These are phyloP conservation scores for Exophiala xenobiotica DNA, from an alignment of 2,329 filamentous ascomycete genomes.

Conservation along the genomic window DNA sequence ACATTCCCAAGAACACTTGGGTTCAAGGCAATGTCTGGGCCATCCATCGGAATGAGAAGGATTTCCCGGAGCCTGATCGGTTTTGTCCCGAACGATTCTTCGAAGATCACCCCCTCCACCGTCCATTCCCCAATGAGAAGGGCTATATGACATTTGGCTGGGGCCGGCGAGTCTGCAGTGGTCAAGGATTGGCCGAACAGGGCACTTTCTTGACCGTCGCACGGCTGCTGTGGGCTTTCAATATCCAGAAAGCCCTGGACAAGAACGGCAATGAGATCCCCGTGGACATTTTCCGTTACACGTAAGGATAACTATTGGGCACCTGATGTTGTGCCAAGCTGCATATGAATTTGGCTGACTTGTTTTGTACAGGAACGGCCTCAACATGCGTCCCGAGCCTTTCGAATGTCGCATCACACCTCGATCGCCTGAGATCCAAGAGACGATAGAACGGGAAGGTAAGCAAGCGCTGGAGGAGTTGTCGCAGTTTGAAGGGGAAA, in stretches of 20 bases:
- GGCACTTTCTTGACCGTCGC: constrained; percentile 55
- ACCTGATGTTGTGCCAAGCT: not conserved
- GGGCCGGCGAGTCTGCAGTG: constrained; percentile 44
- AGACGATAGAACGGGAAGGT: constrained; percentile 55
- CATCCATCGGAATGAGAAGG: constrained; percentile 35
- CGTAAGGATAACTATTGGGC: constrained; percentile 35
- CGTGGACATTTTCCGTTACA: constrained; percentile 59
- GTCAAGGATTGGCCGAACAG: constrained; percentile 34
- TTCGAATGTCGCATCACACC: constrained; percentile 57
- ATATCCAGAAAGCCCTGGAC: constrained; percentile 24
- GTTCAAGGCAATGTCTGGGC: constrained; percentile 48
- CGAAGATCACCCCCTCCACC: constrained; percentile 29
- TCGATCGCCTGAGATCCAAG: constrained; percentile 48
- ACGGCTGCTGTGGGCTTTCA: constrained; percentile 42
- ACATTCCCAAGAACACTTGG: constrained; percentile 50
- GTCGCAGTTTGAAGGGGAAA: constrained; percentile 55
- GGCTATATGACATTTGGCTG: constrained; percentile 57
- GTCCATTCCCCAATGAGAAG: constrained; percentile 41
- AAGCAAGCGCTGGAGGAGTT: constrained; percentile 53
- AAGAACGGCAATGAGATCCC: constrained; percentile 47
- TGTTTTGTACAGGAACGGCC: constrained; percentile 43
- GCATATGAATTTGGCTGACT: not conserved
- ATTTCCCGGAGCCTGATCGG: constrained; percentile 50
- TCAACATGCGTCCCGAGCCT: constrained; percentile 59
- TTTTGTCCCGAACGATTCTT: constrained; percentile 44